A percentile compares a stretch with the other conserved stretches of the same genome.
Evolutionary conservation across 176 grass and related monocot species (phyloP).

Genomic region (Carex littledalei): DNA sequence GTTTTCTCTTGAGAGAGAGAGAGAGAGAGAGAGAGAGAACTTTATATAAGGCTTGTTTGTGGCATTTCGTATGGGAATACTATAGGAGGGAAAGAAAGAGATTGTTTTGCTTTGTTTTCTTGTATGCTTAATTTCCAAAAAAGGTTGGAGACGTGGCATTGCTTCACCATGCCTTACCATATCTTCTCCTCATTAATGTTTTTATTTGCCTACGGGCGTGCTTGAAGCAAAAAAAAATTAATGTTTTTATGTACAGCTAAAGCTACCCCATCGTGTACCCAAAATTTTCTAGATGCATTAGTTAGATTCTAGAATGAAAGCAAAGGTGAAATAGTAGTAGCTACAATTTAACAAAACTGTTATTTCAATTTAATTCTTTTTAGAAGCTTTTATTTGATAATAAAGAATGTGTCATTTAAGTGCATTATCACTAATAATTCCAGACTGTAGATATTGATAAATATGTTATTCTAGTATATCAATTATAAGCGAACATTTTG

Average conservation of each 20-base stretch:
- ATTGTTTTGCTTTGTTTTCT: slow-evolving; percentile 6
- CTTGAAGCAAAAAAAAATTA: too few relatives aligned
- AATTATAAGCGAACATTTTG: not conserved
- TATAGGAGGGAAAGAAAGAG: not conserved
- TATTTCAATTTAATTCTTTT: not conserved
- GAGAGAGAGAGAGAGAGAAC: not conserved
- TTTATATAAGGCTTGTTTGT: not conserved
- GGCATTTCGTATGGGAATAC: not conserved
- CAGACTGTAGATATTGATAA: not conserved
- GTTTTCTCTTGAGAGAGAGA: not conserved
- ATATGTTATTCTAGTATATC: not conserved
- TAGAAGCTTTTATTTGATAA: not conserved
- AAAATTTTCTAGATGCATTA: not conserved
- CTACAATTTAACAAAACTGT: not conserved
- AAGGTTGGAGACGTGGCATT: not conserved
- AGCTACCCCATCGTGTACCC: slow-evolving; percentile 6
- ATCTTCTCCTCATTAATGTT: slow-evolving; percentile 19
- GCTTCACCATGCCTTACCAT: slow-evolving; percentile 27
- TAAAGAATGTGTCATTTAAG: not conserved
- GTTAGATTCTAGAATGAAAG: not conserved
- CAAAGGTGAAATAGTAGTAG: not conserved
- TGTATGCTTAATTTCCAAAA: slow-evolving; percentile 5
- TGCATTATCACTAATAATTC: not conserved
- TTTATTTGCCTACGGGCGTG: too few relatives aligned
- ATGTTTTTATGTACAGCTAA: too few relatives aligned